Percentiles rank a stretch among this genome's conserved stretches.
These are phyloP conservation scores for Fusarium armeniacum DNA, from an alignment of 2,329 filamentous ascomycete species.

Conservation along the genomic window DNA sequence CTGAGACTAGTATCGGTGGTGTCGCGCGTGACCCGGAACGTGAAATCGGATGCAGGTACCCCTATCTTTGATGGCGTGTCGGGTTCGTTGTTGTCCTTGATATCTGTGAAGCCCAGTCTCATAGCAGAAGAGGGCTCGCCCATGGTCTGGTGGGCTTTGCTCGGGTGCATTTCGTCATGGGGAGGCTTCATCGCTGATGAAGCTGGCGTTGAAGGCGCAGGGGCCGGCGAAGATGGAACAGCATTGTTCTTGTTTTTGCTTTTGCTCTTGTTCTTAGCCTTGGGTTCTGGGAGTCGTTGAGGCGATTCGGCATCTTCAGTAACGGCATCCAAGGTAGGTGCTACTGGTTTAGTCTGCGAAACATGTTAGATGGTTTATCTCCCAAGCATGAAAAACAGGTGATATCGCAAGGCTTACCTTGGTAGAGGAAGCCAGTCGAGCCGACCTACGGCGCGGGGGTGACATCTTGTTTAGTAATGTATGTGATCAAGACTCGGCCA, in stretches of 20 bases:
- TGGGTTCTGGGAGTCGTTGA: slow-evolving; percentile 47
- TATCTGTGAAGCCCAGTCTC: slow-evolving; percentile 84
- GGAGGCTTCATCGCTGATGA: slow-evolving; percentile 77
- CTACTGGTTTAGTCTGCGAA: slow-evolving; percentile 50
- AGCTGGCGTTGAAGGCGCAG: slow-evolving; percentile 70
- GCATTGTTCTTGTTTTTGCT: slow-evolving; percentile 49
- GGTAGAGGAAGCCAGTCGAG: slow-evolving; percentile 57
- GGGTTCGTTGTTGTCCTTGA: slow-evolving; percentile 68
- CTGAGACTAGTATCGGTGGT: slow-evolving; percentile 67
- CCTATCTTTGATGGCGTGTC: slow-evolving; percentile 74
- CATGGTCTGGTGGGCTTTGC: slow-evolving; percentile 81
- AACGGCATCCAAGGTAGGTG: slow-evolving; percentile 59
- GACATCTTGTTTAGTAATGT: slow-evolving; percentile 53
- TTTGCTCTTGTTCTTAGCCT: slow-evolving; percentile 48
- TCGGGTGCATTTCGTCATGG: slow-evolving; percentile 90
- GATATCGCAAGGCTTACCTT: slow-evolving; percentile 54
- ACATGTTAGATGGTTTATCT: slow-evolving; percentile 31
- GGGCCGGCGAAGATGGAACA: slow-evolving; percentile 55
- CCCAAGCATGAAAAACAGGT: slow-evolving; percentile 10
- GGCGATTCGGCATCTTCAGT: slow-evolving; percentile 60
- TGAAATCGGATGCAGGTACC: slow-evolving; percentile 71
- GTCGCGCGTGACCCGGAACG: slow-evolving; percentile 76
- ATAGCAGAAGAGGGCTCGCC: slow-evolving; percentile 84
- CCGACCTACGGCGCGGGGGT: slow-evolving; percentile 61
- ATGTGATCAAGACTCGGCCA: slow-evolving; percentile 24